Evolutionary conservation across 352 stramenopile species (phyloP).

Genomic region (Sclerospora graminicola): DNA sequence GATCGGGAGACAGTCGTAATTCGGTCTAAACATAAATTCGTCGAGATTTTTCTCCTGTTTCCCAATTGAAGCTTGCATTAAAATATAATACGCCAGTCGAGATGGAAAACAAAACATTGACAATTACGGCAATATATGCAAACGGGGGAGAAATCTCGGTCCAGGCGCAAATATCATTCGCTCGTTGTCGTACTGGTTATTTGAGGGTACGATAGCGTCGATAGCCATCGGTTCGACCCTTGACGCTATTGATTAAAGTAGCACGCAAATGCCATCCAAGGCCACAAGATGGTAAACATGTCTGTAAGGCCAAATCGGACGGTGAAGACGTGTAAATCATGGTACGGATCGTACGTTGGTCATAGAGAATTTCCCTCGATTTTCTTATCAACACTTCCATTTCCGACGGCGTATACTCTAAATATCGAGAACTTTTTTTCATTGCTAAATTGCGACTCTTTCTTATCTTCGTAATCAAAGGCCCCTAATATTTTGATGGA

Average conservation of each 20-base stretch:
- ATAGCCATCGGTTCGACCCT: constrained; percentile 55
- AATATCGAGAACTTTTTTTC: constrained; percentile 52
- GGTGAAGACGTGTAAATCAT: constrained; percentile 63
- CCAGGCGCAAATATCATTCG: constrained; percentile 72
- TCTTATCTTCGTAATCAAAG: constrained; percentile 66
- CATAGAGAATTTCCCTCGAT: constrained; percentile 56
- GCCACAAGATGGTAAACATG: constrained; percentile 79
- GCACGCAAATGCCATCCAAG: constrained; percentile 61
- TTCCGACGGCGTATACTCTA: constrained; percentile 47
- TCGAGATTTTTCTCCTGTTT: constrained; percentile 55
- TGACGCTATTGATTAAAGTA: constrained; percentile 67
- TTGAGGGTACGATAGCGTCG: constrained; percentile 61
- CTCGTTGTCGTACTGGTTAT: constrained; percentile 49
- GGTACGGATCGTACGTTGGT: constrained; percentile 70
- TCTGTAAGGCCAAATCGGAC: constrained; percentile 70
- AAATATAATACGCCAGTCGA: constrained; percentile 63
- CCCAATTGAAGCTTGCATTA: constrained; percentile 33
- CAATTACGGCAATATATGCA: constrained; percentile 57
- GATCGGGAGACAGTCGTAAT: constrained; percentile 56
- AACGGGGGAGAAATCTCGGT: constrained; percentile 42
- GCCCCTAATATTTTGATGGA: constrained; percentile 79
- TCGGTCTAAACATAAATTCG: constrained; percentile 52
- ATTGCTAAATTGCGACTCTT: constrained; percentile 61
- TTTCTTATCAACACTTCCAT: constrained; percentile 63
- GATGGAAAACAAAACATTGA: constrained; percentile 63